Evolutionary conservation across 352 stramenopile genomes (phyloP).

Genomic region (Phytopythium boreale): DNA sequence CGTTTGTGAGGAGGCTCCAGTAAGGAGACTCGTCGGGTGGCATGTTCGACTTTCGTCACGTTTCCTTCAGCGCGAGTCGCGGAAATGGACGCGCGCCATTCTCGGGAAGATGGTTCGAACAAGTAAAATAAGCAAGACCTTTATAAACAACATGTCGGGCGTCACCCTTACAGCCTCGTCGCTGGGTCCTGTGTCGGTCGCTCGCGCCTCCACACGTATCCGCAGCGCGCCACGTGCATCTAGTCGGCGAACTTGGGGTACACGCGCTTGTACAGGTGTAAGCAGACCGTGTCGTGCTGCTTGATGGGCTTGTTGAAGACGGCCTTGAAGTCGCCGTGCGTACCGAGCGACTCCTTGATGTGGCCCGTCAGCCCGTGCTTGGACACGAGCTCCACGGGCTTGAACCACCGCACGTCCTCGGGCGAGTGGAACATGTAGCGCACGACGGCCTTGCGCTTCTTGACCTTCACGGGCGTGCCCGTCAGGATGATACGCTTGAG

Average conservation of each 20-base stretch:
- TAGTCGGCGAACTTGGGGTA: constrained; percentile 94
- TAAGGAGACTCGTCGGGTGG: too few species aligned
- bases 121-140: not conserved
- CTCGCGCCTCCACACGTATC: too few species aligned
- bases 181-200: too few species aligned
- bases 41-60: not conserved
- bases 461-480: constrained; percentile 98
- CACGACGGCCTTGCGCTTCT: constrained; percentile 97
- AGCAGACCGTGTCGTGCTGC: constrained; percentile 98
- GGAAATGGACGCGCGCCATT: not conserved
- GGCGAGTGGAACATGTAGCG: constrained; percentile 99
- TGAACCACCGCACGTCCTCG: constrained; percentile 98
- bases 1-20: not conserved
- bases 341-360: constrained; percentile 98
- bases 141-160: not conserved
- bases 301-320: constrained; percentile 99
- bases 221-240: not conserved
- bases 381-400: constrained; percentile 95
- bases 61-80: not conserved
- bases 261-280: constrained; percentile 99
- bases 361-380: constrained; percentile 98
- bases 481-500: constrained; percentile 98
- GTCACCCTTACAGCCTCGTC: not conserved
- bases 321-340: constrained; percentile 99
- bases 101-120: not conserved